phyloP scores from a whole-genome alignment of 1,139 yeast species.

The Candida buenavistaensis region DNA sequence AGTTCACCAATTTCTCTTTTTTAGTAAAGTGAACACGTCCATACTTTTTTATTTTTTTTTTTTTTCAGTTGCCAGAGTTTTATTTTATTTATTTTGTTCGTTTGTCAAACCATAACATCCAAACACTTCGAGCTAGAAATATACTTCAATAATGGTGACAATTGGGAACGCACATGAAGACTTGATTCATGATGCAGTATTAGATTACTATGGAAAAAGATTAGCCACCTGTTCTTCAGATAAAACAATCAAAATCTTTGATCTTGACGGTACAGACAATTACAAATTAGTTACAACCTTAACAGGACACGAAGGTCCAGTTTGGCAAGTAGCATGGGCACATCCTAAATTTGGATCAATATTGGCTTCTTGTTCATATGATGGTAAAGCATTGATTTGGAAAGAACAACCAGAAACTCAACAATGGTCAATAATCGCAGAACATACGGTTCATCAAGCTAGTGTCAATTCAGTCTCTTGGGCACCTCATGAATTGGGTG shows the following conservation, averaged over 20 bases:
- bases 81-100: not conserved
- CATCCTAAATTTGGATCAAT: constrained; percentile 97
- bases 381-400: constrained; percentile 94
- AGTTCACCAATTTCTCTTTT: constrained; percentile 1
- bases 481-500: constrained; percentile 98
- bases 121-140: too few relatives aligned
- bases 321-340: constrained; percentile 99
- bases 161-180: constrained; percentile 85
- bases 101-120: too few relatives aligned
- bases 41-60: not conserved
- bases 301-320: constrained; percentile 93
- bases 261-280: constrained; percentile 78
- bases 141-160: too few relatives aligned
- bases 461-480: constrained; percentile 92
- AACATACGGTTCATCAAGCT: constrained; percentile 87
- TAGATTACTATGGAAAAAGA: constrained; percentile 94
- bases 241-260: constrained; percentile 89
- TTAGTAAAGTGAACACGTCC: constrained; percentile 3
- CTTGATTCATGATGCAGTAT: constrained; percentile 92
- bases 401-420: constrained; percentile 79
- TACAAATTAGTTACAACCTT: constrained; percentile 80
- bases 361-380: constrained; percentile 92
- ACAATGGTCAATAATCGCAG: constrained; percentile 85
- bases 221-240: constrained; percentile 96
- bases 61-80: not conserved